Evolutionary conservation across 2,329 filamentous ascomycete species (phyloP).

Genomic region (Alternaria brassicae): DNA sequence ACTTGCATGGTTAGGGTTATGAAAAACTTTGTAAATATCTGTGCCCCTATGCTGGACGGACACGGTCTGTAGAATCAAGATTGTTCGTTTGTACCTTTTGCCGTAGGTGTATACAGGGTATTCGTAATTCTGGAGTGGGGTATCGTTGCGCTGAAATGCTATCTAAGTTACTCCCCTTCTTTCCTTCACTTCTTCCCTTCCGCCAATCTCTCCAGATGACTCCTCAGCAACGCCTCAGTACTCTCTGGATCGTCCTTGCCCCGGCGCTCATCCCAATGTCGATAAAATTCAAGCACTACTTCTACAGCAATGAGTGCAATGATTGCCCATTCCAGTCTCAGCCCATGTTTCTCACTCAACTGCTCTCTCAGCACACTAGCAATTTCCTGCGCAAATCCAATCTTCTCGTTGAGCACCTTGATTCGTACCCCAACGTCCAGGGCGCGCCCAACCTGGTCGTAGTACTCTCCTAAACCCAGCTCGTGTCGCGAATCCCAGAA

Average conservation of each 20-base stretch:
- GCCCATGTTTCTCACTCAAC: slow-evolving; percentile 87
- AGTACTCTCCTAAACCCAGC: slow-evolving; percentile 90
- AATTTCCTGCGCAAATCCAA: slow-evolving; percentile 97
- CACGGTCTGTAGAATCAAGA: slow-evolving; percentile 31
- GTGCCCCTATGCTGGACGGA: slow-evolving; percentile 25
- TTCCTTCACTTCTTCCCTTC: slow-evolving; percentile 1
- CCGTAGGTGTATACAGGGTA: neutral
- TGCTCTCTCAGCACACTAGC: slow-evolving; percentile 86
- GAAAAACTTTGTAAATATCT: slow-evolving; percentile 39
- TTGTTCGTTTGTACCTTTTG: slow-evolving; percentile 25
- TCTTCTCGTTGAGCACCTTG: slow-evolving; percentile 91
- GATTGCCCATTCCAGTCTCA: slow-evolving; percentile 92
- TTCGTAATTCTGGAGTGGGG: slow-evolving; percentile 28
- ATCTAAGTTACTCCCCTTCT: neutral
- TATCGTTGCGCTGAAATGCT: slow-evolving; percentile 20
- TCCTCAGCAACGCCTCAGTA: slow-evolving; percentile 50
- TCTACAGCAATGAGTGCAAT: slow-evolving; percentile 93
- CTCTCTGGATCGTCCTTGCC: slow-evolving; percentile 53
- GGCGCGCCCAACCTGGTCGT: slow-evolving; percentile 88
- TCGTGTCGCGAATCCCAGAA: slow-evolving; percentile 96
- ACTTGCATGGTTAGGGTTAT: slow-evolving; percentile 1
- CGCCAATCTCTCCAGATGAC: slow-evolving; percentile 42
- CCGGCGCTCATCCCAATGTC: slow-evolving; percentile 70
- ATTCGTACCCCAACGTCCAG: slow-evolving; percentile 92
- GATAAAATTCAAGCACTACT: slow-evolving; percentile 82